These are phyloP conservation scores for Zymoseptoria pseudotritici DNA, from an alignment of 2,329 filamentous ascomycete genomes.

Conservation along the genomic window DNA sequence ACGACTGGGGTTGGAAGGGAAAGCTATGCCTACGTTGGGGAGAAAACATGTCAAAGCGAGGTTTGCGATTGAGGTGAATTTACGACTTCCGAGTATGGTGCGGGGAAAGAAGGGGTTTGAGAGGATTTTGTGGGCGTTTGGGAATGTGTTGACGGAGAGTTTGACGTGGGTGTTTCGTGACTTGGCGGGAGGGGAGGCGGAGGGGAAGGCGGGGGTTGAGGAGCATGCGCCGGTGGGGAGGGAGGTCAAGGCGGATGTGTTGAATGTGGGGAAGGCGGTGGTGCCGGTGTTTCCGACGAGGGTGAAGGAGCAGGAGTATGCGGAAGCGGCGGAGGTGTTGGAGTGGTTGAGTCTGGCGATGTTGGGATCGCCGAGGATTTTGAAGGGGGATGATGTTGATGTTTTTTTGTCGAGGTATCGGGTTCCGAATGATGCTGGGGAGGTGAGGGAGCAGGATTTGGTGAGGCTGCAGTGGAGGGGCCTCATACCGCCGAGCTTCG, in stretches of 20 bases:
- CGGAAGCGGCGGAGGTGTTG: constrained; percentile 58
- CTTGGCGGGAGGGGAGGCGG: constrained; percentile 25
- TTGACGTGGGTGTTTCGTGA: constrained; percentile 75
- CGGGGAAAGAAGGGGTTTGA: constrained; percentile 79
- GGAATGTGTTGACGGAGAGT: constrained; percentile 63
- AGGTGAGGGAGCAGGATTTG: constrained; percentile 21
- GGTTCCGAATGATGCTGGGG: constrained; percentile 37
- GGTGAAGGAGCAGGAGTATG: constrained; percentile 44
- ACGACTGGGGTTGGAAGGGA: constrained; percentile 69
- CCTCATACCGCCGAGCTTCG: constrained; percentile 33
- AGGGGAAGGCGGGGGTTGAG: not conserved
- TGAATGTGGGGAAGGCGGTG: constrained; percentile 19
- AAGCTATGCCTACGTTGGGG: constrained; percentile 49
- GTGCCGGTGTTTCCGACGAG: constrained; percentile 27
- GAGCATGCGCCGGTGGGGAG: constrained; percentile 26
- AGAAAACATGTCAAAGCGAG: constrained; percentile 60
- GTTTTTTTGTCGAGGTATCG: constrained; percentile 62
- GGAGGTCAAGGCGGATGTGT: constrained; percentile 20
- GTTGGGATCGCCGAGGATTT: constrained; percentile 58
- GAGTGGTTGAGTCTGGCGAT: constrained; percentile 69
- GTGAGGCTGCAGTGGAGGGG: constrained; percentile 38
- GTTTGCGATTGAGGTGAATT: constrained; percentile 70
- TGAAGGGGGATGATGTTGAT: constrained; percentile 53
- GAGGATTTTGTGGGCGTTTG: constrained; percentile 67
- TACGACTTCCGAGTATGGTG: constrained; percentile 67